A percentile compares a stretch with the other conserved stretches of the same genome.
These are phyloP conservation scores for Pichia paraexigua DNA, from an alignment of 805 yeast species.

Conservation along the genomic window DNA sequence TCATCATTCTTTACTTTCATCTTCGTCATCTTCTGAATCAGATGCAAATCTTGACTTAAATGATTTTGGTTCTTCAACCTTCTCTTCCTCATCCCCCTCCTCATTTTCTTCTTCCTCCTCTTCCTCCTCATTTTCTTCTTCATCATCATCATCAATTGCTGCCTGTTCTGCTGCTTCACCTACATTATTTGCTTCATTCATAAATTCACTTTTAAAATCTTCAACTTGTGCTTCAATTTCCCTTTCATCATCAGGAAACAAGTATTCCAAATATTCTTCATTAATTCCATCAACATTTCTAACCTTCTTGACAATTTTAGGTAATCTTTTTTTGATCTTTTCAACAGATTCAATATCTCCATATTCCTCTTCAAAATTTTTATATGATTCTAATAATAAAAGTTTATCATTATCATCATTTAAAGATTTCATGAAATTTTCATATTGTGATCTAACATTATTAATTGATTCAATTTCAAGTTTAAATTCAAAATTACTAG, in stretches of 20 bases:
- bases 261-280: constrained; percentile 50
- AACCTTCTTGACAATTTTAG: constrained; percentile 42
- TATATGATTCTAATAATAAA: constrained; percentile 51
- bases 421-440: constrained; percentile 41
- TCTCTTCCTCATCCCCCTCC: constrained; percentile 4
- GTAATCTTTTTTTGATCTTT: constrained; percentile 40
- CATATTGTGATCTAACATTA: constrained; percentile 49
- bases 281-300: constrained; percentile 34
- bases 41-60: neutral
- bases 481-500: constrained; percentile 24
- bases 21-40: constrained; percentile 2
- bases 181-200: constrained; percentile 7
- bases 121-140: constrained; percentile 1
- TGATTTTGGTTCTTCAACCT: constrained; percentile 2
- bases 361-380: constrained; percentile 53
- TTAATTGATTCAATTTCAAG: constrained; percentile 30
- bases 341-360: constrained; percentile 39
- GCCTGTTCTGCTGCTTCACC: neutral
- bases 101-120: constrained; percentile 7
- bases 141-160: constrained; percentile 3
- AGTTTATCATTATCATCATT: constrained; percentile 37
- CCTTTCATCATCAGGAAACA: constrained; percentile 56
- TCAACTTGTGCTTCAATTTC: constrained; percentile 14
- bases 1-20: neutral
- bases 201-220: constrained; percentile 6